Evolutionary conservation across 2,329 filamentous ascomycete species (phyloP).

Genomic region (Aaosphaeria pasadenensis): DNA sequence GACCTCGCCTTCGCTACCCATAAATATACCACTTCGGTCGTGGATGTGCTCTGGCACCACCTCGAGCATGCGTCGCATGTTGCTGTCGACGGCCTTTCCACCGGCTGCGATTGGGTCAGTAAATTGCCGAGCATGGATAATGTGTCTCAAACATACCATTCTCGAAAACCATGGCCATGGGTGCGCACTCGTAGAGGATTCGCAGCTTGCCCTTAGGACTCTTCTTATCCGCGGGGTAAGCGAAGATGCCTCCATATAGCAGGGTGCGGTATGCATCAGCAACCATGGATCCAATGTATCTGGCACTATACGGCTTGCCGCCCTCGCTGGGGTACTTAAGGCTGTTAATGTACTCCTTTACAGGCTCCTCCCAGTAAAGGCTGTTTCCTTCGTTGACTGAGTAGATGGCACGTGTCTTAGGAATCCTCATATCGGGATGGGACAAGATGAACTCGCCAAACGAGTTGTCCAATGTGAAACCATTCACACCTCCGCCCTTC

Average conservation of each 20-base stretch:
- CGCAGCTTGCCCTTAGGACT: constrained; percentile 96
- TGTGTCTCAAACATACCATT: constrained; percentile 66
- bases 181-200: constrained; percentile 96
- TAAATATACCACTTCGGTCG: constrained; percentile 91
- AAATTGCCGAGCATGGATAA: neutral
- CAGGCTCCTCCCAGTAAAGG: constrained; percentile 88
- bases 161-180: constrained; percentile 98
- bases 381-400: constrained; percentile 99
- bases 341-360: constrained; percentile 83
- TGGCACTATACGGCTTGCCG: constrained; percentile 87
- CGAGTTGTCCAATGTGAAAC: constrained; percentile 95
- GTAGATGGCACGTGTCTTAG: constrained; percentile 80
- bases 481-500: constrained; percentile 88
- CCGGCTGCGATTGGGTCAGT: constrained; percentile 59
- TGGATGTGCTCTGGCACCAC: constrained; percentile 91
- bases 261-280: constrained; percentile 96
- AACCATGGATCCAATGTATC: constrained; percentile 98
- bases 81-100: constrained; percentile 85
- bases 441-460: constrained; percentile 98
- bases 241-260: constrained; percentile 94
- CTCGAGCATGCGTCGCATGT: constrained; percentile 86
- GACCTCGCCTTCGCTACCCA: constrained; percentile 91
- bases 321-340: constrained; percentile 74
- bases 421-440: constrained; percentile 90
- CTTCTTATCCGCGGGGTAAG: constrained; percentile 97